phyloP scores from a whole-genome alignment of 495 filamentous ascomycete species.

The Penicillium salamii region DNA sequence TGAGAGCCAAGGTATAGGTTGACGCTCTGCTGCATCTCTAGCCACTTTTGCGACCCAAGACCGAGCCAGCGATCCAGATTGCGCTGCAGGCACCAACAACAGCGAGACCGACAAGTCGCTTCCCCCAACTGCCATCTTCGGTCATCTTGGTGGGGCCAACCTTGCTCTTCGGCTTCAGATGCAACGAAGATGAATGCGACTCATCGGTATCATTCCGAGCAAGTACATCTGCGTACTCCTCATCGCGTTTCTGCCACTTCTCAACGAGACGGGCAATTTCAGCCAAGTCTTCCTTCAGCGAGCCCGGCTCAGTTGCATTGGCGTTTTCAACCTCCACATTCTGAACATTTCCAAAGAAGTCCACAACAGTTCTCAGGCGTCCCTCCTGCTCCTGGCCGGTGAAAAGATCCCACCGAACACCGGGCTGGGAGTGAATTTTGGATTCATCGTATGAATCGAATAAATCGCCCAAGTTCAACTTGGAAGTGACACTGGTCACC shows the following conservation, averaged over 20 bases:
- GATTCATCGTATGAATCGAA: constrained; percentile 94
- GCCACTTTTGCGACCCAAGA: constrained; percentile 28
- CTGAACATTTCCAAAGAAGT: constrained; percentile 98
- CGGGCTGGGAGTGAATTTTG: constrained; percentile 90
- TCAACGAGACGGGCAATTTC: constrained; percentile 60
- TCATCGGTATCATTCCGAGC: constrained; percentile 25
- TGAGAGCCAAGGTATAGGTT: neutral
- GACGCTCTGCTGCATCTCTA: constrained; percentile 10
- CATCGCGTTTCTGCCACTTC: constrained; percentile 40
- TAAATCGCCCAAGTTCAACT: constrained; percentile 84
- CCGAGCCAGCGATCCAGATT: constrained; percentile 64
- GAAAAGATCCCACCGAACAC: constrained; percentile 93
- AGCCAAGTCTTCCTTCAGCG: constrained; percentile 71
- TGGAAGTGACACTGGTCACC: constrained; percentile 75
- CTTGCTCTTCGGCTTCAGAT: constrained; percentile 29
- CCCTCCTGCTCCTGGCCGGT: constrained; percentile 72
- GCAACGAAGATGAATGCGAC: constrained; percentile 17
- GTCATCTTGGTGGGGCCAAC: constrained; percentile 60
- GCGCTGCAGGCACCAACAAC: constrained; percentile 63
- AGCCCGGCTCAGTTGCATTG: constrained; percentile 50
- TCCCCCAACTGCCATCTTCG: constrained; percentile 66
- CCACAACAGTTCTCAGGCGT: constrained; percentile 75
- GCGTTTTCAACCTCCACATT: constrained; percentile 82
- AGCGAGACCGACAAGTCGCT: constrained; percentile 62
- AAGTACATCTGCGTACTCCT: constrained; percentile 28